A percentile compares a stretch with the other conserved stretches of the same genome.
Evolutionary conservation across 2,329 filamentous ascomycete genomes (phyloP).

Genomic region (Fusarium secorum): DNA sequence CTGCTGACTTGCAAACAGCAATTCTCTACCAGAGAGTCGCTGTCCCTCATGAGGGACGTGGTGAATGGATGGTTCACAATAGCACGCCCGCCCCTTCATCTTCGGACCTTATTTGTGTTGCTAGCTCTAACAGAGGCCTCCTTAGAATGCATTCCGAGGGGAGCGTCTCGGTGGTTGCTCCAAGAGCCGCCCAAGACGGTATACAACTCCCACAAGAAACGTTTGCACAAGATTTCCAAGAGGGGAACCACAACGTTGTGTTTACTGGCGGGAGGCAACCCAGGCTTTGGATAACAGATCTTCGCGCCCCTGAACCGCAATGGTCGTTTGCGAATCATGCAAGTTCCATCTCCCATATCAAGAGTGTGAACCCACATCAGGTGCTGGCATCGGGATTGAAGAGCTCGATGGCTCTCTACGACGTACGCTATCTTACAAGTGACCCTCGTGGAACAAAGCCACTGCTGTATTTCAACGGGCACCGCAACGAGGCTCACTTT

Average conservation of each 20-base stretch:
- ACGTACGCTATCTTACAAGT: slow-evolving; percentile 56
- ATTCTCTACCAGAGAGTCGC: slow-evolving; percentile 46
- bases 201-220: slow-evolving; percentile 47
- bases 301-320: slow-evolving; percentile 48
- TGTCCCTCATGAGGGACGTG: slow-evolving; percentile 37
- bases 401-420: slow-evolving; percentile 63
- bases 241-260: slow-evolving; percentile 54
- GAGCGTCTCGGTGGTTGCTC: slow-evolving; percentile 47
- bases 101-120: slow-evolving; percentile 53
- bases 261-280: slow-evolving; percentile 61
- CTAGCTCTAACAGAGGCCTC: slow-evolving; percentile 60
- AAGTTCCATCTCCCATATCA: slow-evolving; percentile 59
- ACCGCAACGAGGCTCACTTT: slow-evolving; percentile 58
- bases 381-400: slow-evolving; percentile 62
- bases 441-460: slow-evolving; percentile 44
- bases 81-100: slow-evolving; percentile 52
- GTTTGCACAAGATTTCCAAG: slow-evolving; percentile 59
- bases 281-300: slow-evolving; percentile 55
- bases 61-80: slow-evolving; percentile 50
- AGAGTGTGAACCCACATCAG: slow-evolving; percentile 57
- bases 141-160: slow-evolving; percentile 47
- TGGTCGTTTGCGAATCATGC: slow-evolving; percentile 48
- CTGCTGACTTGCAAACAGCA: slow-evolving; percentile 33
- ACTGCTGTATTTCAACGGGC: slow-evolving; percentile 58
- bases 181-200: slow-evolving; percentile 28